phyloP scores from a whole-genome alignment of 768 basidiomycete species.

The Tylopilus felleus region DNA sequence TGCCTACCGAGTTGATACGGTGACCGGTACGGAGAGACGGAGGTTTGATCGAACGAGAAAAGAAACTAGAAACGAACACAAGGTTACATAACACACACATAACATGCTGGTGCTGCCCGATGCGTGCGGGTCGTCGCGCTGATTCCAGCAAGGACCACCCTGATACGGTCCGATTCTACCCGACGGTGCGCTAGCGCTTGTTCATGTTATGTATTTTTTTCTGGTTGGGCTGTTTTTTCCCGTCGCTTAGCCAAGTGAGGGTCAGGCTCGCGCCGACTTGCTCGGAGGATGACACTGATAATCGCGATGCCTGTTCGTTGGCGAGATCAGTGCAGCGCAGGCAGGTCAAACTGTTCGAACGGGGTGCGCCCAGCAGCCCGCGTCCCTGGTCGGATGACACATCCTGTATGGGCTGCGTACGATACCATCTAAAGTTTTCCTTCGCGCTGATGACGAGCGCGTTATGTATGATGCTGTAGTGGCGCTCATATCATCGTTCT shows the following conservation, averaged over 20 bases:
- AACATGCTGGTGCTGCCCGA: too few relatives aligned
- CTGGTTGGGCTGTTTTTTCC: neutral
- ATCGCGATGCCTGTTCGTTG: neutral
- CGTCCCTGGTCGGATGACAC: neutral
- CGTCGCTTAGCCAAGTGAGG: conserved; percentile 19
- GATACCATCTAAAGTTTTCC: neutral
- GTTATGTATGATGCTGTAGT: neutral
- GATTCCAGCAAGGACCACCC: neutral
- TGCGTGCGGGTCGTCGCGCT: neutral
- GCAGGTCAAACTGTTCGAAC: neutral
- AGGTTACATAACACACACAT: neutral
- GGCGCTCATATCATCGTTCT: neutral
- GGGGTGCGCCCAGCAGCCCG: too few relatives aligned
- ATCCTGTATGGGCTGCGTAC: neutral
- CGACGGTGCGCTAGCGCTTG: neutral
- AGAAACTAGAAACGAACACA: neutral
- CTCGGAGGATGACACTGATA: neutral
- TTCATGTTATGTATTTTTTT: neutral
- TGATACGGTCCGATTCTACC: conserved; percentile 8
- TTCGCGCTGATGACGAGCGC: neutral
- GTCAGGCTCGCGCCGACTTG: conserved; percentile 15
- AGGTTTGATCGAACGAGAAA: too few relatives aligned
- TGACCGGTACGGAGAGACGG: conserved; percentile 11
- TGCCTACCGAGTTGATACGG: conserved; percentile 19
- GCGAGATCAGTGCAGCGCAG: neutral